Percentiles rank a stretch among this genome's conserved stretches.
Evolutionary conservation across 2,329 filamentous ascomycete species (phyloP).

Genomic region (Penicillium digitatum): DNA sequence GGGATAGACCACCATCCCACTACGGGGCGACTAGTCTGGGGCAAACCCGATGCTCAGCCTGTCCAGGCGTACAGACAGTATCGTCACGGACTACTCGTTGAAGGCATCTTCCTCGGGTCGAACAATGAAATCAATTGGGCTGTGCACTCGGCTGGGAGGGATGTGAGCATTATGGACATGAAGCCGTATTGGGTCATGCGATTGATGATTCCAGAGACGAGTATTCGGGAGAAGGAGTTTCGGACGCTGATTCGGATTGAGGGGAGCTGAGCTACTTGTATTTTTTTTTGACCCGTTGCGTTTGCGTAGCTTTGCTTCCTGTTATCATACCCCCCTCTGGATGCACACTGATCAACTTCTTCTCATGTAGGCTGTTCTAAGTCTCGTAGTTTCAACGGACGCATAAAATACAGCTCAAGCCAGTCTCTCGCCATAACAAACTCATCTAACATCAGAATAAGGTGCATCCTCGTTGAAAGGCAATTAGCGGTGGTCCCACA

Average conservation of each 20-base stretch:
- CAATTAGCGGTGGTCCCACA: too few species aligned
- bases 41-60: background rate
- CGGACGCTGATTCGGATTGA: constrained; percentile 10
- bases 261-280: constrained; percentile 1
- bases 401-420: too few species aligned
- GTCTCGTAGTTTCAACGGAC: too few species aligned
- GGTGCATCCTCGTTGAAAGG: too few species aligned
- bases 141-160: constrained; percentile 7
- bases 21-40: constrained; percentile 15
- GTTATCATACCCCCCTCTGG: background rate
- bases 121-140: constrained; percentile 6
- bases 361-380: too few species aligned
- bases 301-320: background rate
- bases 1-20: constrained; percentile 5
- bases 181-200: constrained; percentile 13
- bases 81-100: background rate
- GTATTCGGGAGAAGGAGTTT: constrained; percentile 4
- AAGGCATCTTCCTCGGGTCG: constrained; percentile 9
- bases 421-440: too few species aligned
- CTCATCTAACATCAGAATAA: too few species aligned
- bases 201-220: constrained; percentile 1
- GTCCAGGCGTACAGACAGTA: constrained; percentile 11
- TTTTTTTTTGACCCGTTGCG: background rate
- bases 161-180: constrained; percentile 5
- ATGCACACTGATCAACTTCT: background rate